These are phyloP conservation scores for Stagonosporopsis vannaccii DNA, from an alignment of 2,329 filamentous ascomycete genomes.

Conservation along the genomic window DNA sequence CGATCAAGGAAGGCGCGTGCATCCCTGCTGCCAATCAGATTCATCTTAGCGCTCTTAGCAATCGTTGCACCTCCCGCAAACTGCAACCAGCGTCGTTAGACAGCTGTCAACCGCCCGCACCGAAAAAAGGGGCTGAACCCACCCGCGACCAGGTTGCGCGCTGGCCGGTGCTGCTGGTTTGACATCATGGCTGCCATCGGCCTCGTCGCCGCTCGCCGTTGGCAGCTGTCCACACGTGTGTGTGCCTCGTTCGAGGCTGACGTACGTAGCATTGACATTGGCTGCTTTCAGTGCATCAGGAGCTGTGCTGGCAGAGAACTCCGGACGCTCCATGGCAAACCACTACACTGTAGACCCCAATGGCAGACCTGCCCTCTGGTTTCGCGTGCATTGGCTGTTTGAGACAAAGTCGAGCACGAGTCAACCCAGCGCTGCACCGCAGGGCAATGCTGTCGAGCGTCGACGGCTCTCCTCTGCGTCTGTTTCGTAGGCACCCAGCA, in stretches of 20 bases:
- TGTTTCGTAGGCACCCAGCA: slow-evolving; percentile 10
- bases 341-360: no score
- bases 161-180: neutral
- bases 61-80: slow-evolving; percentile 38
- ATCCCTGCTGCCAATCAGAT: slow-evolving; percentile 45
- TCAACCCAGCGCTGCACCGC: slow-evolving; percentile 13
- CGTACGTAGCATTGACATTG: slow-evolving; percentile 16
- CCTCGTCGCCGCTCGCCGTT: slow-evolving; percentile 14
- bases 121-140: slow-evolving; percentile 27
- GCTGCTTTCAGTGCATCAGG: neutral
- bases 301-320: neutral
- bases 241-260: slow-evolving; percentile 8
- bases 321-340: neutral
- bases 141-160: slow-evolving; percentile 19
- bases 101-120: slow-evolving; percentile 39
- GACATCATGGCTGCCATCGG: slow-evolving; percentile 23
- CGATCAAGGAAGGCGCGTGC: slow-evolving; percentile 27
- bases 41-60: slow-evolving; percentile 4
- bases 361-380: neutral
- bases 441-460: slow-evolving; percentile 16
- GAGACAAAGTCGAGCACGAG: slow-evolving; percentile 29
- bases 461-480: slow-evolving; percentile 18
- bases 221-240: slow-evolving; percentile 13
- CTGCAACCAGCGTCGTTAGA: slow-evolving; percentile 29
- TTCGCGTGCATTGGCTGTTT: slow-evolving; percentile 28